Evolutionary conservation across 768 basidiomycete species (phyloP).

Genomic region (Tylopilus rubrobrunneus): DNA sequence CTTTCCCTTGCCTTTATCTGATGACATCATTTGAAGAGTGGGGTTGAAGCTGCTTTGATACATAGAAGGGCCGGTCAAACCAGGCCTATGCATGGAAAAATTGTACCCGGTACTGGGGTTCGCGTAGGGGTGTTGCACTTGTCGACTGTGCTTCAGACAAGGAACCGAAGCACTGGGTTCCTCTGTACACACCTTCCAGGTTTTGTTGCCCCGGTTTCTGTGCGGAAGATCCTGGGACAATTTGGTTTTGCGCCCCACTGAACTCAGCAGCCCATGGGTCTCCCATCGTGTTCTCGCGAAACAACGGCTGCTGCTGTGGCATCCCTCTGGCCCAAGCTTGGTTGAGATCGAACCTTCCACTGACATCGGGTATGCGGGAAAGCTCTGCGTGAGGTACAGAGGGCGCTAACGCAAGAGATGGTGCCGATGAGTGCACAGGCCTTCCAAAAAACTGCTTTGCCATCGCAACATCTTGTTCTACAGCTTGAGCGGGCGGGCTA

Average conservation of each 20-base stretch:
- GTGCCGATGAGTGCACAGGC: constrained; percentile 31
- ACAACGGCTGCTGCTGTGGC: constrained; percentile 38
- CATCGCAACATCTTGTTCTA: constrained; percentile 65
- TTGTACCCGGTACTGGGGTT: constrained; percentile 35
- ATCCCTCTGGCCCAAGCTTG: constrained; percentile 55
- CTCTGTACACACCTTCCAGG: constrained; percentile 18
- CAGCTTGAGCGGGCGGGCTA: constrained; percentile 44
- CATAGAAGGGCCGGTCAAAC: constrained; percentile 34
- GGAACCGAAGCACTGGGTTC: not conserved
- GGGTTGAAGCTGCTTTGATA: constrained; percentile 29
- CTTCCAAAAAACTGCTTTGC: constrained; percentile 78
- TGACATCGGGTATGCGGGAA: constrained; percentile 20
- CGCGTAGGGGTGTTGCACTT: constrained; percentile 39
- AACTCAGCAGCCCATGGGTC: constrained; percentile 62
- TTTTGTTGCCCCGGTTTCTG: constrained; percentile 32
- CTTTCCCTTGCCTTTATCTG: constrained; percentile 73
- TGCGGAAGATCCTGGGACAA: constrained; percentile 22
- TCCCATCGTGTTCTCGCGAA: constrained; percentile 32
- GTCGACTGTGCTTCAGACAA: constrained; percentile 5
- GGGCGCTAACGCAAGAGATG: constrained; percentile 34
- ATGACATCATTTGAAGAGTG: constrained; percentile 18
- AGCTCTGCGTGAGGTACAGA: constrained; percentile 32
- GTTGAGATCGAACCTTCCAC: constrained; percentile 36
- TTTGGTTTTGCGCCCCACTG: constrained; percentile 26
- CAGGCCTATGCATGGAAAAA: constrained; percentile 30